Base-by-base conservation (phyloP, 306 rosid species). In the Arachis hypogaea region DNA sequence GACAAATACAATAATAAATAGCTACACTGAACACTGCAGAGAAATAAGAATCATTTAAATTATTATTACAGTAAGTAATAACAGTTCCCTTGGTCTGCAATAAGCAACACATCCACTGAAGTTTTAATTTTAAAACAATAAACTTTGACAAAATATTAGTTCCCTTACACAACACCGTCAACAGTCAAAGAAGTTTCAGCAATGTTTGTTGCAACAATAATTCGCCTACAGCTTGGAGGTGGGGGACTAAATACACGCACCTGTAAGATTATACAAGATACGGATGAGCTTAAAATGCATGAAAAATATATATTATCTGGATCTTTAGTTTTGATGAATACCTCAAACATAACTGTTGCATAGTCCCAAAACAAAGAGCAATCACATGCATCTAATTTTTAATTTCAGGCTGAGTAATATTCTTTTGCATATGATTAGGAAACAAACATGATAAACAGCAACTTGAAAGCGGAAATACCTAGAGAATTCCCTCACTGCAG, bases 141-240 rank as follows among this genome's bases (percentile, higher is more conserved):
- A 76, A 55, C 75, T 59, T 51, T 67, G 79, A 29, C 44, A 41
- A 59, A 78, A 79, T 52, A 61, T 70, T 69, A 59, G 68, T 49
- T 74, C 52, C 79, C 97, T 89, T 89, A 94, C 98, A 91, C 96
- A 46, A 94, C 98, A 73, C 98, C 98, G 69, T 94, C 98, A 68
- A 94, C 98, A 42, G 98, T 94, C 93, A 94, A 84, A 59, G 97
- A 94, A 78, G 98, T 94, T 88, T 91, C 98, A 70, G 98, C 97
- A 78, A 94, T 94, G 78, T 94, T 94, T 71, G 97, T 91, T 58
- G 98, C 89, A 75, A 90, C 98, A 81, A 94, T 94, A 75, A 94
- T 88, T 75, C 98, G 85, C 82, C 98, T 84, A 83, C 98, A 94
- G 81, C 89, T 85, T 56, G 83, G 92, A 80, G 97, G 98, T 33